Evolutionary conservation across 345 rosid species (phyloP), one percentile per base, ranked within the genome.

Genomic region (Eucalyptus curtisii): DNA sequence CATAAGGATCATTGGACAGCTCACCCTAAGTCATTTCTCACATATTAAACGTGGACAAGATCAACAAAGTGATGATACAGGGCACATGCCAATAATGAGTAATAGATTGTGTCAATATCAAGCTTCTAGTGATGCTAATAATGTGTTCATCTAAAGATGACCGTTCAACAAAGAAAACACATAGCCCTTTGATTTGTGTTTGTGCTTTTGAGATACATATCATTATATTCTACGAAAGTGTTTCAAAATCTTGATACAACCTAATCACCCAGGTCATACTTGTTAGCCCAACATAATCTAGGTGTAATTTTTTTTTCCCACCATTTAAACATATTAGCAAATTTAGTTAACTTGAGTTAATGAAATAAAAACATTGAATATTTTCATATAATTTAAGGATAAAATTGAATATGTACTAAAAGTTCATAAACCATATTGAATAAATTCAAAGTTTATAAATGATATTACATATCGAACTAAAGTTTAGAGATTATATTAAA

Each of bases 401-500:
- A 12, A 61, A 27, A 61, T 30, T 61, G 8, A 61, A 61, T 15
- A 61, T 13, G 0, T 30, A 30, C 8, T 1, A 61, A 30, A 59
- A 61, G 0, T 61, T 61, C 2, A 61, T 6, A 13, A 0, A 61
- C 2, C 8, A 61, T 30, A 61, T 27, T 61, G 0, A 61, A 13
- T 4, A 27, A 61, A 30, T 61, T 61, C 7, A 61, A 61, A 61
- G 1, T 61, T 61, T 2, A 61, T 0, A 0, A 27, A 61, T 4
- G 0, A 6, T 30, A 59, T 59, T 3, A 6, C 0, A 2, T 27
- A 61, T 13, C 2, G 0, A 59, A 13, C 8, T 61, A 59, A 59
- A 59, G 0, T 59, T 59, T 0, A 59, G 0, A 12, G 0, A 27
- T 25, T 16, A 27, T 1, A 12, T 11, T 59, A 1, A 59, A 5